Evolutionary conservation across 306 rosid species (phyloP).

Genomic region (Rubus idaeus): DNA sequence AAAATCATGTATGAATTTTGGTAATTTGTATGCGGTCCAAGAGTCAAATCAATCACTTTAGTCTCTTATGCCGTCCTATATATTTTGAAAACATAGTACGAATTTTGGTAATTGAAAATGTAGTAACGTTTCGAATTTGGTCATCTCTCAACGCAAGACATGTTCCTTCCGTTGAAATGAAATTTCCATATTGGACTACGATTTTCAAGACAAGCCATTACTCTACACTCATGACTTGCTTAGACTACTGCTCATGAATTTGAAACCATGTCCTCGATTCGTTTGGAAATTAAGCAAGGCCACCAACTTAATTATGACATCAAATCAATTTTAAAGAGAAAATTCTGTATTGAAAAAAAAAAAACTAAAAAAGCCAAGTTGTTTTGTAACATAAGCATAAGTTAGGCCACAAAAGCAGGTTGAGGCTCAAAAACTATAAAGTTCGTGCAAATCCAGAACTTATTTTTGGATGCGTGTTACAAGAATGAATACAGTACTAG

Average conservation of each 20-base stretch:
- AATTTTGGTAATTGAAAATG: neutral
- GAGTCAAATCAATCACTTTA: neutral
- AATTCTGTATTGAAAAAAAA: neutral
- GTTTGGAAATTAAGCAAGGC: neutral
- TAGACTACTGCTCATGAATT: neutral
- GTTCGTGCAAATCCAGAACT: neutral
- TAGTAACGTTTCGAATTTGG: slow-evolving; percentile 7
- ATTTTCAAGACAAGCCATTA: neutral
- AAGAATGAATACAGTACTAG: too few relatives aligned
- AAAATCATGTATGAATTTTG: neutral
- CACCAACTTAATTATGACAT: neutral
- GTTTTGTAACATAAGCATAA: neutral
- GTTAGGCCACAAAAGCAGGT: too few relatives aligned
- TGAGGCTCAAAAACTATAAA: neutral
- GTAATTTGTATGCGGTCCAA: neutral
- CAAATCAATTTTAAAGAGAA: neutral
- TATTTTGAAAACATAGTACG: neutral
- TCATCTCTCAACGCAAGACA: neutral
- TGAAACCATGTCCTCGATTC: neutral
- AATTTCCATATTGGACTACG: neutral
- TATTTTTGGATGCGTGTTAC: too few relatives aligned
- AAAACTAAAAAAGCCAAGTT: neutral
- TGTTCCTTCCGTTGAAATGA: neutral
- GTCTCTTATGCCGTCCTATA: neutral
- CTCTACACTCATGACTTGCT: neutral